A percentile compares a stretch with the other conserved stretches of the same genome.
These are phyloP conservation scores for Trypanosomatidae sp. DNA, from an alignment of 208 protist genomes.

Conservation along the genomic window DNA sequence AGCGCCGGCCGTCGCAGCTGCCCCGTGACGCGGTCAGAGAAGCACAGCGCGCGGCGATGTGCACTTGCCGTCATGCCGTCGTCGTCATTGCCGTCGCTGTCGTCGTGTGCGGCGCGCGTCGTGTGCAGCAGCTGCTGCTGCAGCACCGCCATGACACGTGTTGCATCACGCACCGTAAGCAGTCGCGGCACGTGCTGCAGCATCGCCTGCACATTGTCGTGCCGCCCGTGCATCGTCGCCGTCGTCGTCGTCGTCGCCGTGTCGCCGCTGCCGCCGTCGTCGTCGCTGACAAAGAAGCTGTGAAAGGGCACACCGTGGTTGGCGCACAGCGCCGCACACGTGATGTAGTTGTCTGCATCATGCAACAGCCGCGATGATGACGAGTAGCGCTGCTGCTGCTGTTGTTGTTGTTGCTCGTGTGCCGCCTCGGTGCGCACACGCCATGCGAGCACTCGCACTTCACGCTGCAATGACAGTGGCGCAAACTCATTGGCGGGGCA, in stretches of 20 bases:
- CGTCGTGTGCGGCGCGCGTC: too few relatives aligned
- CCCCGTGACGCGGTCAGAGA: conserved; percentile 1
- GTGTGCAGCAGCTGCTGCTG: too few relatives aligned
- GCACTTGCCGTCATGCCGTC: too few relatives aligned
- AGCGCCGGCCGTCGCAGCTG: conserved; percentile 7
- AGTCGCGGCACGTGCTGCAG: conserved; percentile 4
- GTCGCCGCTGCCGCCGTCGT: too few relatives aligned
- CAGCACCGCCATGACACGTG: conserved; percentile 37
- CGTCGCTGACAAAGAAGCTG: conserved; percentile 31
- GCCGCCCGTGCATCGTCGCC: background rate
- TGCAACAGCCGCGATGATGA: background rate
- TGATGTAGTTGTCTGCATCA: conserved; percentile 28
- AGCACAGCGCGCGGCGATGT: conserved; percentile 1
- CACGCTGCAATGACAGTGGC: conserved; percentile 35
- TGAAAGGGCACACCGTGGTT: conserved; percentile 49
- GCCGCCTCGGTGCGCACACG: conserved; percentile 2
- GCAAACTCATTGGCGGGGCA: conserved; percentile 24
- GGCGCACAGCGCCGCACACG: conserved; percentile 42
- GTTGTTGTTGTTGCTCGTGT: background rate
- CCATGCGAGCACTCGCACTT: conserved; percentile 37
- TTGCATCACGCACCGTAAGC: conserved; percentile 9
- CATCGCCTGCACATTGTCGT: background rate
- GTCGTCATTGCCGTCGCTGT: too few relatives aligned
- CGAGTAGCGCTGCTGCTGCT: background rate
- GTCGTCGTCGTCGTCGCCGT: background rate